These are phyloP conservation scores for Phytophthora lateralis DNA, from an alignment of 352 stramenopile genomes.

Conservation along the genomic window DNA sequence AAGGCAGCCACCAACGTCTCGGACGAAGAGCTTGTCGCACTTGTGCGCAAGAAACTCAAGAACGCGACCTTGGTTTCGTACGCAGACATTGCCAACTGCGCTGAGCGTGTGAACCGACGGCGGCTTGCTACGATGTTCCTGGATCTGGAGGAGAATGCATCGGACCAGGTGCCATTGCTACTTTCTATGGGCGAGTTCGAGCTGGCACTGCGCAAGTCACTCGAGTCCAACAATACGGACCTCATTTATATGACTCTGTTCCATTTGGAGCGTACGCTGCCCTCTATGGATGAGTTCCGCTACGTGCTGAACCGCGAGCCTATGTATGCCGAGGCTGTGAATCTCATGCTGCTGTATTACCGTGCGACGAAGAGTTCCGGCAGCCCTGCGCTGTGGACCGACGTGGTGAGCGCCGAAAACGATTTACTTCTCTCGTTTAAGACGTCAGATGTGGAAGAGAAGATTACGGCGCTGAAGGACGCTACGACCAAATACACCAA, in stretches of 20 bases:
- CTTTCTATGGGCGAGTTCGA: slow-evolving; percentile 93
- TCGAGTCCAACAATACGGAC: slow-evolving; percentile 90
- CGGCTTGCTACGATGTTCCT: slow-evolving; percentile 91
- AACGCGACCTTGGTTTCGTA: slow-evolving; percentile 82
- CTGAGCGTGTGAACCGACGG: slow-evolving; percentile 78
- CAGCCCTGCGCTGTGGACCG: slow-evolving; percentile 63
- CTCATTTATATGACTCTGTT: slow-evolving; percentile 91
- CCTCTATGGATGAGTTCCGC: slow-evolving; percentile 82
- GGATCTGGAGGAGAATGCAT: slow-evolving; percentile 87
- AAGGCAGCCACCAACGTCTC: slow-evolving; percentile 64
- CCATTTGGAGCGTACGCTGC: slow-evolving; percentile 81
- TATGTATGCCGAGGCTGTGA: slow-evolving; percentile 74
- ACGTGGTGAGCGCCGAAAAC: slow-evolving; percentile 72
- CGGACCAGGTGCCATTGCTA: slow-evolving; percentile 88
- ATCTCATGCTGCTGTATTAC: slow-evolving; percentile 83
- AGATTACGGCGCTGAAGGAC: slow-evolving; percentile 68
- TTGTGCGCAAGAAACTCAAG: slow-evolving; percentile 87
- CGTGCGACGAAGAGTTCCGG: slow-evolving; percentile 70
- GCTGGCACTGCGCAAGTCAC: slow-evolving; percentile 87
- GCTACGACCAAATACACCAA: slow-evolving; percentile 66
- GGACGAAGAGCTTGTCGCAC: slow-evolving; percentile 83
- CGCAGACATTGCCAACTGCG: slow-evolving; percentile 83
- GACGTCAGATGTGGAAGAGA: slow-evolving; percentile 65
- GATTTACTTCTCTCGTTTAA: slow-evolving; percentile 78
- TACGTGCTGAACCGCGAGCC: slow-evolving; percentile 75